Evolutionary conservation across 495 filamentous ascomycete genomes (phyloP).

Genomic region (Lepraria neglecta): DNA sequence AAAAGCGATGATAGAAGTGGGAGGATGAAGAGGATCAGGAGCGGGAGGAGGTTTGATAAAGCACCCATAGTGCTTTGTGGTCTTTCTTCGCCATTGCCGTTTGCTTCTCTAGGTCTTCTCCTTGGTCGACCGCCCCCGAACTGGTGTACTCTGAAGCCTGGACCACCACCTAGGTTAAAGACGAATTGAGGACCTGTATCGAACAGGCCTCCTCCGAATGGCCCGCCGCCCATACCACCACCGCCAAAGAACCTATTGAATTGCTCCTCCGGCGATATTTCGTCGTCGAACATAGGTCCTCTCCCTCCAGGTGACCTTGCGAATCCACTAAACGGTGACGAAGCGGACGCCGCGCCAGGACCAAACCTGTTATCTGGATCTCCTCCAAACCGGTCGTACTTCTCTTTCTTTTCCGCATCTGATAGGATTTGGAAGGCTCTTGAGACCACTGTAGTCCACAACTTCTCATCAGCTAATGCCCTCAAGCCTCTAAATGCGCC

Average conservation of each 20-base stretch:
- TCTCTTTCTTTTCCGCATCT: conserved; percentile 83
- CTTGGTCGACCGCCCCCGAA: conserved; percentile 67
- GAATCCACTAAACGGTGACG: conserved; percentile 67
- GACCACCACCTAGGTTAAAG: conserved; percentile 82
- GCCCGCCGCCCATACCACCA: conserved; percentile 57
- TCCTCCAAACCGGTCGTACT: conserved; percentile 79
- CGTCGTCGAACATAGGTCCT: conserved; percentile 69
- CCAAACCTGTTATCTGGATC: conserved; percentile 86
- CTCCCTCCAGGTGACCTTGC: conserved; percentile 41
- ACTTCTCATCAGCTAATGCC: conserved; percentile 13
- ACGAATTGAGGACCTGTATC: conserved; percentile 77
- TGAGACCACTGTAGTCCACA: conserved; percentile 62
- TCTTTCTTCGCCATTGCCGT: conserved; percentile 45
- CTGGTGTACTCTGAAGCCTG: conserved; percentile 77
- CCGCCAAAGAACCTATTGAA: conserved; percentile 92
- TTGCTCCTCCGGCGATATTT: conserved; percentile 93
- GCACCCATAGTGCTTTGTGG: conserved; percentile 42
- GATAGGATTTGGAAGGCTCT: conserved; percentile 89
- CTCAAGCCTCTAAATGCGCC: neutral
- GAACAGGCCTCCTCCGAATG: conserved; percentile 56
- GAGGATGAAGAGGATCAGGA: conserved; percentile 82
- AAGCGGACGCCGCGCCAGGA: conserved; percentile 44
- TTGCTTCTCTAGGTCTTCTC: conserved; percentile 62
- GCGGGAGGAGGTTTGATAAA: conserved; percentile 65
- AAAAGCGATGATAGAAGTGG: conserved; percentile 80